These are phyloP conservation scores for Protomyces macrosporus DNA, from an alignment of 1,139 yeast species.

Conservation along the genomic window DNA sequence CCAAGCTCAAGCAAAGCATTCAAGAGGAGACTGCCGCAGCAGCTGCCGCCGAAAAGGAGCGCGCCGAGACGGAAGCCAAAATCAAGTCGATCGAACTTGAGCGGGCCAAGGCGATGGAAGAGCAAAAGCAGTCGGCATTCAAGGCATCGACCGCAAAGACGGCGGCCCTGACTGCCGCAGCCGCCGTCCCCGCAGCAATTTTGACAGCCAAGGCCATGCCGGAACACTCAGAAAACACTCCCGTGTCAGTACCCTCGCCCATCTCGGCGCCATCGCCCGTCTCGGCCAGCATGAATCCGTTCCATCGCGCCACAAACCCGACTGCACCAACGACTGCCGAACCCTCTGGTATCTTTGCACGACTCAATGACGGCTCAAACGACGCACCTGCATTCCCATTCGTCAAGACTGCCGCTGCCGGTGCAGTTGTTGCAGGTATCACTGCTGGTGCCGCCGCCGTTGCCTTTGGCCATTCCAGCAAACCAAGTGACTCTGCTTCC, in stretches of 20 bases:
- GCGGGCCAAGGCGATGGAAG: constrained; percentile 18
- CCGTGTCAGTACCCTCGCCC: background rate
- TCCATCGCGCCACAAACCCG: constrained; percentile 23
- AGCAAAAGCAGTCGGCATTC: constrained; percentile 27
- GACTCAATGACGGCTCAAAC: constrained; percentile 5
- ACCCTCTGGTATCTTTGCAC: background rate
- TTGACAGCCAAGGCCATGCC: background rate
- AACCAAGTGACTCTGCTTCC: background rate
- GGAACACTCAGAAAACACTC: background rate
- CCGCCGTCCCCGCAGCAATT: background rate
- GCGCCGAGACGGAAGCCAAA: constrained; percentile 2
- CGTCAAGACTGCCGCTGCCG: constrained; percentile 2
- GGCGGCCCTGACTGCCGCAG: background rate
- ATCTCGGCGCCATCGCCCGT: background rate
- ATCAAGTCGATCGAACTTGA: constrained; percentile 15
- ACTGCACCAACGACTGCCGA: background rate
- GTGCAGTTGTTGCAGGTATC: background rate
- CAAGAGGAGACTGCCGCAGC: constrained; percentile 41
- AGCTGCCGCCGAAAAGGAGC: constrained; percentile 35
- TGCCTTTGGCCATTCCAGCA: background rate
- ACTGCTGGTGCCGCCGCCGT: background rate
- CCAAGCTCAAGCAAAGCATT: constrained; percentile 44
- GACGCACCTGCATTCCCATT: background rate
- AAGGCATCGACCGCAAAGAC: background rate
- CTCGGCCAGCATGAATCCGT: constrained; percentile 28